phyloP scores from a whole-genome alignment of 1,284 basidiomycete species.

The Ceratobasidium papillatum region DNA sequence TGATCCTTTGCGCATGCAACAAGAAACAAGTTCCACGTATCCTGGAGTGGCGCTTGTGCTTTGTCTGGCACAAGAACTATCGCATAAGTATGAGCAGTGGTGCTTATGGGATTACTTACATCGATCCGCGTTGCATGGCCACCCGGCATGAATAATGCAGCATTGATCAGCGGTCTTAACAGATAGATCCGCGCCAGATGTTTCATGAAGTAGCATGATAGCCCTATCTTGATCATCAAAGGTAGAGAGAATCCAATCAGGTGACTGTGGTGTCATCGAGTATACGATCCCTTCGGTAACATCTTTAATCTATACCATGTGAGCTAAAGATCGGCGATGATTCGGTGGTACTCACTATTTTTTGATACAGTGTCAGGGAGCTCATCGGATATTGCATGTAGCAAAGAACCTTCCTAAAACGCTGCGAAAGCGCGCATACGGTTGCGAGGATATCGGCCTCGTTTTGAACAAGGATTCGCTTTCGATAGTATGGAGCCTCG shows the following conservation, averaged over 20 bases:
- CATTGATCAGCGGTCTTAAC: not conserved
- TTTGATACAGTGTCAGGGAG: constrained; percentile 3
- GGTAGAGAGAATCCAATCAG: not conserved
- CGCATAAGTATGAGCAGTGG: not conserved
- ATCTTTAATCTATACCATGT: not conserved
- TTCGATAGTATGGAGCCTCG: not conserved
- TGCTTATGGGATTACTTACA: not conserved
- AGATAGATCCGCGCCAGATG: not conserved
- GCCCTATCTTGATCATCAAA: not conserved
- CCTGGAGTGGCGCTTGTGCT: not conserved
- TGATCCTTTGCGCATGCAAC: not conserved
- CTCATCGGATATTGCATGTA: constrained; percentile 11
- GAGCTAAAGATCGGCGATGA: not conserved
- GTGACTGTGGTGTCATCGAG: not conserved
- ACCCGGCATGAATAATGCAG: constrained; percentile 14
- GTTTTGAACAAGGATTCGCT: not conserved
- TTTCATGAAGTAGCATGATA: constrained; percentile 13
- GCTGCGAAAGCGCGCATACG: not conserved
- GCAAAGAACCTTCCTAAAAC: constrained; percentile 1
- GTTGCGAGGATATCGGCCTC: constrained; percentile 1
- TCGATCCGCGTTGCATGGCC: not conserved
- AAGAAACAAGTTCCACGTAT: not conserved
- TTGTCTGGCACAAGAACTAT: not conserved
- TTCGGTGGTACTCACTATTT: not conserved
- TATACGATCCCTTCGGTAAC: not conserved